phyloP scores from a whole-genome alignment of 2,329 filamentous ascomycete species.

The Penicillium sclerotiorum region DNA sequence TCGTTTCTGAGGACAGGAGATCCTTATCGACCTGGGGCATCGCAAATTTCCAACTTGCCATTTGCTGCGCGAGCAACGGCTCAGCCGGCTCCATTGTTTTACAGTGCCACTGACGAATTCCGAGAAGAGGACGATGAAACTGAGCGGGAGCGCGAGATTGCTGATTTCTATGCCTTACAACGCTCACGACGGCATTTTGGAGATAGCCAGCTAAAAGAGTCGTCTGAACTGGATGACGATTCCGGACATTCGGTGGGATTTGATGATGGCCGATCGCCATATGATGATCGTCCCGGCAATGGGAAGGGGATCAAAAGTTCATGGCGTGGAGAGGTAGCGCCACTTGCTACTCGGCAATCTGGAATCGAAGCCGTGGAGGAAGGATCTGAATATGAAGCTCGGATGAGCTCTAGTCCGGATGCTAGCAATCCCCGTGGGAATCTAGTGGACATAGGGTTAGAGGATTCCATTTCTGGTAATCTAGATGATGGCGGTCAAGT shows the following conservation, averaged over 20 bases:
- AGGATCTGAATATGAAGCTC: slow-evolving; percentile 39
- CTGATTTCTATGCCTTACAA: slow-evolving; percentile 92
- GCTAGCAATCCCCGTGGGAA: slow-evolving; percentile 62
- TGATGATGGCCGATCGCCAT: slow-evolving; percentile 50
- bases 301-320: slow-evolving; percentile 59
- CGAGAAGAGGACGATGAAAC: slow-evolving; percentile 91
- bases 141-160: slow-evolving; percentile 85
- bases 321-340: slow-evolving; percentile 55
- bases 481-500: slow-evolving; percentile 47
- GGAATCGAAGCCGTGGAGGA: slow-evolving; percentile 38
- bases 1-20: slow-evolving; percentile 63
- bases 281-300: slow-evolving; percentile 42
- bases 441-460: slow-evolving; percentile 86
- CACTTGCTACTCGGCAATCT: slow-evolving; percentile 42
- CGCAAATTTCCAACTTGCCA: slow-evolving; percentile 73
- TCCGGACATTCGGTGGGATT: slow-evolving; percentile 61
- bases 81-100: slow-evolving; percentile 89
- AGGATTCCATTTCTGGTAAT: slow-evolving; percentile 59
- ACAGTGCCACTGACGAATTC: slow-evolving; percentile 86
- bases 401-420: slow-evolving; percentile 32
- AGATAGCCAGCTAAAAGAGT: slow-evolving; percentile 79
- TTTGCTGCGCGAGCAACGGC: slow-evolving; percentile 77
- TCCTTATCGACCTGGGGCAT: slow-evolving; percentile 74
- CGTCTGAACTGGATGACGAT: slow-evolving; percentile 77
- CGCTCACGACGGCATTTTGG: slow-evolving; percentile 86